phyloP scores from a whole-genome alignment of 192 early-diverging fungal species.

The Gryganskiella cystojenkinii region DNA sequence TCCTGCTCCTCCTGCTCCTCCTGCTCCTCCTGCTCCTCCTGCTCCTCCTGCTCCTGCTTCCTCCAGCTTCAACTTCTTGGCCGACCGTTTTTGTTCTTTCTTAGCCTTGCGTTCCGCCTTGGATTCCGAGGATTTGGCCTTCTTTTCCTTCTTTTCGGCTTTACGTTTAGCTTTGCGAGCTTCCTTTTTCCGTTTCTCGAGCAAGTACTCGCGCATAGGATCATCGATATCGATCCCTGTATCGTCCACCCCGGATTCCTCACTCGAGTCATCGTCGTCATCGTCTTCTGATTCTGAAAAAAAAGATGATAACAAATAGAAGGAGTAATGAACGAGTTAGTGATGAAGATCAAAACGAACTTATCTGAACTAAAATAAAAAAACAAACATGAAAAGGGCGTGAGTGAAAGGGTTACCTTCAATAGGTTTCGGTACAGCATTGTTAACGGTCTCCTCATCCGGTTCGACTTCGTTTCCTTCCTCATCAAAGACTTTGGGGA shows the following conservation, averaged over 20 bases:
- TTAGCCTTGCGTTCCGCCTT: slow-evolving; percentile 35
- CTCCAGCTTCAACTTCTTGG: slow-evolving; percentile 19
- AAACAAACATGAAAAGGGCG: background rate
- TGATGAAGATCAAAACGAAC: slow-evolving; percentile 64
- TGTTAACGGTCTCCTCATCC: slow-evolving; percentile 44
- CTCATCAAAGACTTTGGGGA: slow-evolving; percentile 65
- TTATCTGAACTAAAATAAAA: background rate
- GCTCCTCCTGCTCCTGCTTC: slow-evolving; percentile 15
- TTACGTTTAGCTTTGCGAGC: slow-evolving; percentile 52
- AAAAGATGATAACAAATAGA: background rate
- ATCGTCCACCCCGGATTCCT: slow-evolving; percentile 53
- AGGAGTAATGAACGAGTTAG: slow-evolving; percentile 3
- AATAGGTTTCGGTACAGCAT: slow-evolving; percentile 43
- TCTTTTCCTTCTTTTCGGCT: slow-evolving; percentile 32
- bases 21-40: slow-evolving; percentile 6
- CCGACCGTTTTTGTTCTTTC: slow-evolving; percentile 28
- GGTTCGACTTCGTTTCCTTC: slow-evolving; percentile 60
- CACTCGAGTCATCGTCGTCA: slow-evolving; percentile 36
- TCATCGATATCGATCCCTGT: slow-evolving; percentile 74
- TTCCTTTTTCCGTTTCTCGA: slow-evolving; percentile 70
- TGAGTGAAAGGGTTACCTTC: slow-evolving; percentile 29
- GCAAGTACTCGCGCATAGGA: slow-evolving; percentile 78
- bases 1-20: slow-evolving; percentile 12
- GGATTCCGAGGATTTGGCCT: slow-evolving; percentile 31
- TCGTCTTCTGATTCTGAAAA: slow-evolving; percentile 16